These are phyloP conservation scores for Syzygium syzygioides DNA, from an alignment of 441 rosid genomes.

Conservation along the genomic window DNA sequence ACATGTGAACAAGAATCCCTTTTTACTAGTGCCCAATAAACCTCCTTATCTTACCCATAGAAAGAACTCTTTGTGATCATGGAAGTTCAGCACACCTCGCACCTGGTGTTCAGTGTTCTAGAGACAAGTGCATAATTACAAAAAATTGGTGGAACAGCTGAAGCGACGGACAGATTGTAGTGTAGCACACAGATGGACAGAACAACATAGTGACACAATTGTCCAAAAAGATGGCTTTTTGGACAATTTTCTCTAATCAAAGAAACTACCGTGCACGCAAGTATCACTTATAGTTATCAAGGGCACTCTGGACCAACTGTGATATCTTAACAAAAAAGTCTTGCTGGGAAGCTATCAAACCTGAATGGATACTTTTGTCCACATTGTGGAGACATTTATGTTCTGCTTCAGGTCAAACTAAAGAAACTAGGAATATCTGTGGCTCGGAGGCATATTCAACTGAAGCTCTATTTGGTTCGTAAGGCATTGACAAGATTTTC, in stretches of 20 bases:
- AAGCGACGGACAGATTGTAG: neutral
- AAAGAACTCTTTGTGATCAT: neutral
- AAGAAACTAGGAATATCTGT: neutral
- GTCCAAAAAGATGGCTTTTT: neutral
- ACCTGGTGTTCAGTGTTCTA: neutral
- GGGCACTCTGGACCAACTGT: slow-evolving; percentile 82
- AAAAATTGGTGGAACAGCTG: neutral
- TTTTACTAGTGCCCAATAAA: no score
- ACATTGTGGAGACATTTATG: neutral
- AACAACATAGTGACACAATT: neutral
- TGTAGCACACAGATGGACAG: neutral
- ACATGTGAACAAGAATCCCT: no score
- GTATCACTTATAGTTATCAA: slow-evolving; percentile 81
- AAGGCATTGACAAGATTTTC: neutral
- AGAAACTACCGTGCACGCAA: neutral
- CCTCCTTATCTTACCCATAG: no score
- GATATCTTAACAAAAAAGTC: slow-evolving; percentile 90
- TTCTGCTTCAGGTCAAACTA: neutral
- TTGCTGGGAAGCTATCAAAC: slow-evolving; percentile 81
- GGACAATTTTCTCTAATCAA: neutral
- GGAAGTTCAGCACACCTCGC: no score
- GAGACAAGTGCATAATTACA: neutral
- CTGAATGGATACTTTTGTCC: slow-evolving; percentile 68
- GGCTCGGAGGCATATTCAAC: neutral
- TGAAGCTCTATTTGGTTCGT: neutral